Percentiles rank a stretch among this genome's conserved stretches.
Evolutionary conservation across 257 asterid genomes (phyloP).

Genomic region (Jacaranda copaia): DNA sequence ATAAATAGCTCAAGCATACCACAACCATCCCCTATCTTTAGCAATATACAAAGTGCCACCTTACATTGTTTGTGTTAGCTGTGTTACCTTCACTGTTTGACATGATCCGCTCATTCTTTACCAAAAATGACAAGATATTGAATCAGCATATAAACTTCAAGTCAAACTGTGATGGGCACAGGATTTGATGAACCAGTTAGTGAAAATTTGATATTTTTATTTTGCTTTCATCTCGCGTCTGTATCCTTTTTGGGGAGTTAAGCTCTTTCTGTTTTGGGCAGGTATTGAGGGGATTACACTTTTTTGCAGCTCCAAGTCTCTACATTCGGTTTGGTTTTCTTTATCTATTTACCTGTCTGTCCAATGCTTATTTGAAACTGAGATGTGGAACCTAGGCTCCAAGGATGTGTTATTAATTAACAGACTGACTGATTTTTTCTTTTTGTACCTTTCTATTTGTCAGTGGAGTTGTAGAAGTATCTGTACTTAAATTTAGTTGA

Average conservation of each 20-base stretch:
- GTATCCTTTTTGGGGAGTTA: not conserved
- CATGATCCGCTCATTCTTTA: no score
- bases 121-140: no score
- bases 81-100: not conserved
- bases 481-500: not conserved
- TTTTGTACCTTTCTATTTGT: not conserved
- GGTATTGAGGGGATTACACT: not conserved
- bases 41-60: not conserved
- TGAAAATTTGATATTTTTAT: not conserved
- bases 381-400: not conserved
- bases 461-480: conserved; percentile 5
- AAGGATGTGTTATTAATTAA: not conserved
- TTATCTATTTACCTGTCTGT: not conserved
- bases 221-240: not conserved
- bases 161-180: not conserved
- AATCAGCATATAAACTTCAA: no score
- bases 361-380: not conserved
- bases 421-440: not conserved
- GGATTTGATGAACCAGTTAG: not conserved
- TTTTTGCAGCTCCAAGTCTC: conserved; percentile 10
- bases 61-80: not conserved
- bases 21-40: not conserved
- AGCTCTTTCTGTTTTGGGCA: conserved; percentile 12
- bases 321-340: conserved; percentile 5
- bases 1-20: not conserved